phyloP scores from a whole-genome alignment of 2,329 filamentous ascomycete species.

The Elsinoe necatrix region DNA sequence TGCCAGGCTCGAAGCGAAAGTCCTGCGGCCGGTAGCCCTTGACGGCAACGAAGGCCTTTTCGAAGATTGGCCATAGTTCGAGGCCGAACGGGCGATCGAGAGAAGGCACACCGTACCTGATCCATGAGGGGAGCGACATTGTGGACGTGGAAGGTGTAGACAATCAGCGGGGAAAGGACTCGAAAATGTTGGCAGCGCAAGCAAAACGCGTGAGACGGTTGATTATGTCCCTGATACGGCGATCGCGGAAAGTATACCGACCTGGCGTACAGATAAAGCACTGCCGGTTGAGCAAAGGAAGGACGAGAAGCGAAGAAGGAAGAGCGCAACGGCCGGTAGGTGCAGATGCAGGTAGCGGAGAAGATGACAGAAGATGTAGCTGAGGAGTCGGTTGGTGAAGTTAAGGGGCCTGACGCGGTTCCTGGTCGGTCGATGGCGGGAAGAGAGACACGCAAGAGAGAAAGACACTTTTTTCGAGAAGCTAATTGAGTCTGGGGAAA shows the following conservation, averaged over 20 bases:
- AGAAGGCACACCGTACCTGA: constrained; percentile 55
- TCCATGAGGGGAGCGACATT: constrained; percentile 48
- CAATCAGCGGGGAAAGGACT: not conserved
- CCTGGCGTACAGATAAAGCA: not conserved
- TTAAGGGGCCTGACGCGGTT: not conserved
- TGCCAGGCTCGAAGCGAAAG: constrained; percentile 72
- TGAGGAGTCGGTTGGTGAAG: not conserved
- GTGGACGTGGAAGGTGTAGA: not conserved
- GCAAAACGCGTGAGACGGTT: constrained; percentile 8
- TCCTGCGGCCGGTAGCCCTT: constrained; percentile 77
- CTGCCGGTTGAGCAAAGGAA: not conserved
- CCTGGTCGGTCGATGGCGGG: not conserved
- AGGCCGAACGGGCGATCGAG: constrained; percentile 89
- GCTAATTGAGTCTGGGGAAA: constrained; percentile 5
- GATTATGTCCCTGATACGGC: not conserved
- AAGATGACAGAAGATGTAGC: not conserved
- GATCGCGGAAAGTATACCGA: constrained; percentile 2
- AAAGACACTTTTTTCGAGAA: not conserved
- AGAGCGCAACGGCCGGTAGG: not conserved
- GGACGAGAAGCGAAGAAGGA: constrained; percentile 1
- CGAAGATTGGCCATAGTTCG: constrained; percentile 88
- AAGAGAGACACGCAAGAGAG: not conserved
- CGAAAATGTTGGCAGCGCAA: not conserved
- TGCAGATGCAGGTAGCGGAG: constrained; percentile 1
- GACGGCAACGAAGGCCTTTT: constrained; percentile 68